Evolutionary conservation across 495 filamentous ascomycete genomes (phyloP).

Genomic region (Hypoxylon trugodes): DNA sequence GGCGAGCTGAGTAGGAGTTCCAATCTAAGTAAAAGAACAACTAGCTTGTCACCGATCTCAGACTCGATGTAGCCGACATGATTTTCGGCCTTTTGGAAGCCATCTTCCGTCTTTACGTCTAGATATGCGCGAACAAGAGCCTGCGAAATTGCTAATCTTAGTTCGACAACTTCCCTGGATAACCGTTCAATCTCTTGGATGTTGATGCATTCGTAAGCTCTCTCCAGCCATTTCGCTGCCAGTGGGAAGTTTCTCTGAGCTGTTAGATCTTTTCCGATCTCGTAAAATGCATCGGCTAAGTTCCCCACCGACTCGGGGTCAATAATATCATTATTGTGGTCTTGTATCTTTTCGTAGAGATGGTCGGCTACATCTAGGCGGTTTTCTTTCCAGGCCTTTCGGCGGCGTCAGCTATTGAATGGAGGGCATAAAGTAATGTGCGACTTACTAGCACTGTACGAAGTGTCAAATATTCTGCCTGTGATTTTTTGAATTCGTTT

Average conservation of each 20-base stretch:
- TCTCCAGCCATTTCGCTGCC: constrained; percentile 77
- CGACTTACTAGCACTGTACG: constrained; percentile 70
- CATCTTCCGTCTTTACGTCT: constrained; percentile 52
- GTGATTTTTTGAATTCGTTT: constrained; percentile 51
- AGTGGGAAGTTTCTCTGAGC: constrained; percentile 58
- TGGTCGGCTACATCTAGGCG: constrained; percentile 79
- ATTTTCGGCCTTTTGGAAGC: constrained; percentile 62
- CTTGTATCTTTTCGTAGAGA: constrained; percentile 69
- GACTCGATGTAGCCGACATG: constrained; percentile 66
- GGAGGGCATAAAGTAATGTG: constrained; percentile 6
- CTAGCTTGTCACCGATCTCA: constrained; percentile 67
- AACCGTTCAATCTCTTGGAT: constrained; percentile 62
- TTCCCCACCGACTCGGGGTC: constrained; percentile 65
- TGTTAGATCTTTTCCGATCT: constrained; percentile 72
- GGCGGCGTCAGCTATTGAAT: constrained; percentile 24
- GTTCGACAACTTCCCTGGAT: constrained; percentile 67
- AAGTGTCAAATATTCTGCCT: constrained; percentile 74
- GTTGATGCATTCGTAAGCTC: constrained; percentile 68
- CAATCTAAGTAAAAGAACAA: constrained; percentile 74
- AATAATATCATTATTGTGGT: constrained; percentile 46
- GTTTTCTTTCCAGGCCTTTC: constrained; percentile 74
- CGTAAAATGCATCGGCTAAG: constrained; percentile 76
- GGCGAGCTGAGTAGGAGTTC: constrained; percentile 64
- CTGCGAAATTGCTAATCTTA: constrained; percentile 73
- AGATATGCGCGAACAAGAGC: constrained; percentile 65